phyloP scores from a whole-genome alignment of 371 early-diverging fungal genomes.

The Syncephalastrum sp. region DNA sequence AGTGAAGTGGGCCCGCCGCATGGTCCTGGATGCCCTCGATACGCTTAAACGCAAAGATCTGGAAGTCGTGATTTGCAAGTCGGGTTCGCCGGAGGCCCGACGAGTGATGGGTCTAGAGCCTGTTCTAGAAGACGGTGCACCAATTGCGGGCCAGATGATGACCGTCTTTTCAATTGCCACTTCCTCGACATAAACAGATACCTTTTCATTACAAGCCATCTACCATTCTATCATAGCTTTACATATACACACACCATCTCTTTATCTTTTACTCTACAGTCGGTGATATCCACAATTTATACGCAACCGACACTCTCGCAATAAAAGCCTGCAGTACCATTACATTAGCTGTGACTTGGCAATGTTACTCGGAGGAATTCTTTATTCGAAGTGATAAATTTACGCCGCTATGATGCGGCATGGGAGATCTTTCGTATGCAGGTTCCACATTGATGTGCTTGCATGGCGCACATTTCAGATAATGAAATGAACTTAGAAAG shows the following conservation, averaged over 20 bases:
- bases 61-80: constrained; percentile 33
- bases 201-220: background rate
- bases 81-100: constrained; percentile 24
- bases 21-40: constrained; percentile 20
- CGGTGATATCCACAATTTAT: too few species aligned
- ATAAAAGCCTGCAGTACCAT: too few species aligned
- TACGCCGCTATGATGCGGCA: too few species aligned
- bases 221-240: background rate
- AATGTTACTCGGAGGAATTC: too few species aligned
- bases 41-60: constrained; percentile 7
- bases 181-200: background rate
- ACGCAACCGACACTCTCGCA: too few species aligned
- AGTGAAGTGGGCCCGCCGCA: constrained; percentile 37
- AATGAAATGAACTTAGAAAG: background rate
- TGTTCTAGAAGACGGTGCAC: constrained; percentile 9
- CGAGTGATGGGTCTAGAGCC: constrained; percentile 25
- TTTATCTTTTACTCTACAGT: too few species aligned
- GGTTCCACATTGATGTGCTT: too few species aligned
- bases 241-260: too few species aligned
- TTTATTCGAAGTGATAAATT: too few species aligned
- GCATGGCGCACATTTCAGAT: too few species aligned
- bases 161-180: constrained; percentile 20
- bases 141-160: constrained; percentile 16
- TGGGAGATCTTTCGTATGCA: too few species aligned
- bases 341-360: too few species aligned